These are phyloP conservation scores for Canavalia gladiata DNA, from an alignment of 306 rosid species.

Conservation along the genomic window DNA sequence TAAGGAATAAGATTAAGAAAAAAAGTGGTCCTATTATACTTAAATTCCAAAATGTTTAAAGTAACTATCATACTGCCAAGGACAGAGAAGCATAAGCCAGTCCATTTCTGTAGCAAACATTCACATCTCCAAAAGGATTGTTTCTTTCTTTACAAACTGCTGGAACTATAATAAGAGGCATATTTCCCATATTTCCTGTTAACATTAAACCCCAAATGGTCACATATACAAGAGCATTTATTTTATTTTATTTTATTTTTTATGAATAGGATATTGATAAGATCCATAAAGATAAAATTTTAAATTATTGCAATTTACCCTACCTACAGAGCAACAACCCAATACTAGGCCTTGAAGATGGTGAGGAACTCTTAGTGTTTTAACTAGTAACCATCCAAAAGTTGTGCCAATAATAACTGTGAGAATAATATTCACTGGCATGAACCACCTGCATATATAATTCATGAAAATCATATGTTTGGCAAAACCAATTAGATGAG, in stretches of 20 bases:
- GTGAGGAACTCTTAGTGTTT: slow-evolving; percentile 45
- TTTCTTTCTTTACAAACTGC: slow-evolving; percentile 47
- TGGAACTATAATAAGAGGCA: slow-evolving; percentile 47
- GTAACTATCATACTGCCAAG: slow-evolving; percentile 50
- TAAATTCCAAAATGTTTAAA: background rate
- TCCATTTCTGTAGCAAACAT: slow-evolving; percentile 48
- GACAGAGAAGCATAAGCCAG: slow-evolving; percentile 49
- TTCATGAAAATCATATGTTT: background rate
- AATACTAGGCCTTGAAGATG: slow-evolving; percentile 51
- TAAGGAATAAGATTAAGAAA: background rate
- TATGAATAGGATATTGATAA: background rate
- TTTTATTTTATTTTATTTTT: background rate
- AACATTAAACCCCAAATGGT: background rate
- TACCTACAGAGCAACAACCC: slow-evolving; percentile 60
- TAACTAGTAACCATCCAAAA: slow-evolving; percentile 54
- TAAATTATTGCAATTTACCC: background rate
- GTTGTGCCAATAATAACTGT: slow-evolving; percentile 46
- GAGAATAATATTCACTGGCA: slow-evolving; percentile 53
- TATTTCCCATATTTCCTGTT: slow-evolving; percentile 50
- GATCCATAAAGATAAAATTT: background rate
- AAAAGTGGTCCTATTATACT: background rate
- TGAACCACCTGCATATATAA: slow-evolving; percentile 54
- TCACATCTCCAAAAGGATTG: slow-evolving; percentile 45
- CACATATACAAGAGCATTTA: background rate
- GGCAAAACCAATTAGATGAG: background rate